Conservation (phyloP, 2,329 filamentous ascomycete genomes). For the Colletotrichum sidae region DNA sequence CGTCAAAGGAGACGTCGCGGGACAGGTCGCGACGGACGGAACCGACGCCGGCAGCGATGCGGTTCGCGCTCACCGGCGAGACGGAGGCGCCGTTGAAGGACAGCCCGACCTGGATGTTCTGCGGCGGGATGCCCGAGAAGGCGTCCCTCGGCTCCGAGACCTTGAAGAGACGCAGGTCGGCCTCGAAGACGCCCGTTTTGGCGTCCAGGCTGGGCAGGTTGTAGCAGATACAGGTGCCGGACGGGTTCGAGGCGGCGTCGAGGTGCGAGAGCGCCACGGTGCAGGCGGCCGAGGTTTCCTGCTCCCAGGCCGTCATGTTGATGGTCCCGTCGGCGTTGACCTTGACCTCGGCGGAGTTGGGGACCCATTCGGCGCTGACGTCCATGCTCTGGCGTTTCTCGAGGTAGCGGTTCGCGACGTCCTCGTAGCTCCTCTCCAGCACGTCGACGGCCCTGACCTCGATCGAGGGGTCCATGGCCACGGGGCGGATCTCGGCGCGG, state of each 20-base stretch:
- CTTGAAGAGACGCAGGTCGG: conserved; percentile 81
- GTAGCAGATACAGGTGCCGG: conserved; percentile 84
- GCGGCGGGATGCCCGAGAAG: conserved; percentile 63
- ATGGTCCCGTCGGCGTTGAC: conserved; percentile 57
- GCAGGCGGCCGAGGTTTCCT: conserved; percentile 68
- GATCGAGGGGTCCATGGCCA: conserved; percentile 44
- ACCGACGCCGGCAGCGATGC: conserved; percentile 42
- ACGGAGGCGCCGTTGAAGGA: conserved; percentile 66
- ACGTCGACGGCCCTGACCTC: conserved; percentile 41
- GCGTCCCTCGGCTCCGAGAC: conserved; percentile 68
- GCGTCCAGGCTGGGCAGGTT: conserved; percentile 80
- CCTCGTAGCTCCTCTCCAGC: conserved; percentile 34
- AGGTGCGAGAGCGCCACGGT: conserved; percentile 65
- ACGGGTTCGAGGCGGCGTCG: conserved; percentile 74
- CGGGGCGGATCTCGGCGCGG: conserved; percentile 35
- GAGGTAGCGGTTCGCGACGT: conserved; percentile 38
- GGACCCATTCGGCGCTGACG: conserved; percentile 24
- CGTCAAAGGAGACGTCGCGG: conserved; percentile 34
- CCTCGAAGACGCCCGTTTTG: conserved; percentile 76
- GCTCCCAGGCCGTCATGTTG: conserved; percentile 68
- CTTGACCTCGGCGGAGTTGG: conserved; percentile 43
- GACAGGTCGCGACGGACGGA: conserved; percentile 40
- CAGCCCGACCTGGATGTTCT: conserved; percentile 66
- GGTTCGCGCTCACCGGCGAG: conserved; percentile 51
- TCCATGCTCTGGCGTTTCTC: conserved; percentile 38